Evolutionary conservation across 768 basidiomycete species (phyloP).

Genomic region (Collybia sordida): DNA sequence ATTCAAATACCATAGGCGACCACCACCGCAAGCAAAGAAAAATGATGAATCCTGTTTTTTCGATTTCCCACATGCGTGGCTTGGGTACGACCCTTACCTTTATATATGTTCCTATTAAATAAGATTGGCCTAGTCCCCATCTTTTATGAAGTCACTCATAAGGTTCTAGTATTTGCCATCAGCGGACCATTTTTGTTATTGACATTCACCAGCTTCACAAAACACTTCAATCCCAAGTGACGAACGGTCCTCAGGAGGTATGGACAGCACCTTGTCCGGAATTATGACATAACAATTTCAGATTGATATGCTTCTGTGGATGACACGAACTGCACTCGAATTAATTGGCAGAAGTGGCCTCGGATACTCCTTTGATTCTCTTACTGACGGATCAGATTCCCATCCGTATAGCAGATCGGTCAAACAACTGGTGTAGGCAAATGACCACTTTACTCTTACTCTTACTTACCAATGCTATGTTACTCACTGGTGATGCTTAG

Average conservation of each 20-base stretch:
- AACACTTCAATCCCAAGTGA: constrained; percentile 2
- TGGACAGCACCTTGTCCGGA: neutral
- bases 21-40: constrained; percentile 15
- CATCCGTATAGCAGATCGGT: constrained; percentile 15
- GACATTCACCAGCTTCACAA: neutral
- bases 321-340: constrained; percentile 16
- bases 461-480: neutral
- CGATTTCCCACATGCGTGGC: constrained; percentile 15
- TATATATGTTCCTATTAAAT: neutral
- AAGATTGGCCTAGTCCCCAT: constrained; percentile 9
- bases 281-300: neutral
- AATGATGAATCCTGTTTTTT: constrained; percentile 19
- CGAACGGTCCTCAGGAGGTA: constrained; percentile 12
- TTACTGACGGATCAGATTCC: constrained; percentile 8
- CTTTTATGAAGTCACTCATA: constrained; percentile 16
- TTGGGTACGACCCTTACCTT: constrained; percentile 7
- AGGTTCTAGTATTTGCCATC: constrained; percentile 6
- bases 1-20: constrained; percentile 1
- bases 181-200: neutral
- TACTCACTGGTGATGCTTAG: constrained; percentile 4
- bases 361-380: constrained; percentile 16
- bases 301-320: constrained; percentile 20
- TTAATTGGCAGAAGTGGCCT: constrained; percentile 19
- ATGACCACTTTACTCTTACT: neutral
- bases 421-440: constrained; percentile 6